Conservation (phyloP, 1,139 yeast genomes). For the Hemisphaericaspora xylofermentans region DNA sequence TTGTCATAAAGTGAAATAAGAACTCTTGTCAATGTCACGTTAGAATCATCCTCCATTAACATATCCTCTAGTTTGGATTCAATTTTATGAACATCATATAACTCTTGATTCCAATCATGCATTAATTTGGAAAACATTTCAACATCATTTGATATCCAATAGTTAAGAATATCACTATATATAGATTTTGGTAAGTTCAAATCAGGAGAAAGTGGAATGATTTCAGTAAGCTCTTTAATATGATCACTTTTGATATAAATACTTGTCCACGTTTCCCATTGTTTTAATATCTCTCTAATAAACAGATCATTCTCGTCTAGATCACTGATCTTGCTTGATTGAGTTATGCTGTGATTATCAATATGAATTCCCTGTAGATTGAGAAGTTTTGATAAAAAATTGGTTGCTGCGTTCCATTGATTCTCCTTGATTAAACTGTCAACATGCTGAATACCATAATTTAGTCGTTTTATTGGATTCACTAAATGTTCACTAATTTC, state of each 20-base stretch:
- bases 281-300: constrained; percentile 35
- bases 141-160: constrained; percentile 41
- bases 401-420: constrained; percentile 59
- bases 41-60: constrained; percentile 22
- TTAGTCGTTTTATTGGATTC: constrained; percentile 48
- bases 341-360: constrained; percentile 32
- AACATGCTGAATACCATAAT: constrained; percentile 64
- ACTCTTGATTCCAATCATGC: constrained; percentile 55
- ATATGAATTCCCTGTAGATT: constrained; percentile 27
- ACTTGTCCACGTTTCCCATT: constrained; percentile 70
- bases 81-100: constrained; percentile 51
- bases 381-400: constrained; percentile 46
- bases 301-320: constrained; percentile 27
- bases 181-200: constrained; percentile 38
- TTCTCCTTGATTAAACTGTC: constrained; percentile 50
- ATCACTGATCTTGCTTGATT: constrained; percentile 13
- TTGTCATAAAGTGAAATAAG: constrained; percentile 58
- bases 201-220: constrained; percentile 49
- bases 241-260: constrained; percentile 54
- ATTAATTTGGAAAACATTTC: constrained; percentile 42
- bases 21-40: constrained; percentile 39
- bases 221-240: constrained; percentile 45
- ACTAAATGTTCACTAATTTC: constrained; percentile 61
- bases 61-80: constrained; percentile 49
- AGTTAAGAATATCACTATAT: constrained; percentile 53